phyloP scores from a whole-genome alignment of 1,284 basidiomycete genomes.

The Sanguinoderma infundibulare region DNA sequence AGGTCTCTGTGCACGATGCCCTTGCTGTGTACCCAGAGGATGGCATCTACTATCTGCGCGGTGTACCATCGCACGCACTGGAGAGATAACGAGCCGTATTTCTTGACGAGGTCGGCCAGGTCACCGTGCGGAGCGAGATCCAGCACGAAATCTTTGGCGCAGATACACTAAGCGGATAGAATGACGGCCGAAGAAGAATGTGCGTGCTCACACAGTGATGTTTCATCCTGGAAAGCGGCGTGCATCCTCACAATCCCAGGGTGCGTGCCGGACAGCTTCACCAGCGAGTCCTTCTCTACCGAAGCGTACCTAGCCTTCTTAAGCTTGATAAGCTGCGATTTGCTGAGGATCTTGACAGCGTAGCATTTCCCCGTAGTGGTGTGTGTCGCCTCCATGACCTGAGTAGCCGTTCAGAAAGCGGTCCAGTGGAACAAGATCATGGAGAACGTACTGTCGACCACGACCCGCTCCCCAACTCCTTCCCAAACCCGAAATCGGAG shows the following conservation, averaged over 20 bases:
- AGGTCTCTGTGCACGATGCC: constrained; percentile 23
- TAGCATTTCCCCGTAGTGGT: constrained; percentile 12
- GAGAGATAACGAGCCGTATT: constrained; percentile 20
- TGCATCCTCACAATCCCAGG: constrained; percentile 24
- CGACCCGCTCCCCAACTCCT: constrained; percentile 23
- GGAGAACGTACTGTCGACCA: constrained; percentile 21
- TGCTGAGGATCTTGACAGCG: constrained; percentile 26
- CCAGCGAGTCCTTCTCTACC: constrained; percentile 24
- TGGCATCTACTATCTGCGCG: constrained; percentile 23
- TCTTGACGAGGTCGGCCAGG: constrained; percentile 25
- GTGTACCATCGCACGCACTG: constrained; percentile 21
- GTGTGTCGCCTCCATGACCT: constrained; percentile 25
- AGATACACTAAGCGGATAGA: not conserved
- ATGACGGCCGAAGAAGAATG: not conserved
- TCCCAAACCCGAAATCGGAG: constrained; percentile 18
- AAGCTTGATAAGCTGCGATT: constrained; percentile 22
- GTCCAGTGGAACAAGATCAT: not conserved
- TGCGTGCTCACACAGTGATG: constrained; percentile 17
- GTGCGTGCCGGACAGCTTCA: constrained; percentile 20
- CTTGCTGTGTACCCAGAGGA: constrained; percentile 24
- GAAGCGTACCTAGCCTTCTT: constrained; percentile 28
- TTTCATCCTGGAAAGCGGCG: constrained; percentile 25
- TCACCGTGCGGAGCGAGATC: constrained; percentile 25
- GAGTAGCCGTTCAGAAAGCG: not conserved
- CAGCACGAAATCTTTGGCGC: constrained; percentile 18